These are phyloP conservation scores for Ceratocystis lukuohia DNA, from an alignment of 2,329 filamentous ascomycete genomes.

Conservation along the genomic window DNA sequence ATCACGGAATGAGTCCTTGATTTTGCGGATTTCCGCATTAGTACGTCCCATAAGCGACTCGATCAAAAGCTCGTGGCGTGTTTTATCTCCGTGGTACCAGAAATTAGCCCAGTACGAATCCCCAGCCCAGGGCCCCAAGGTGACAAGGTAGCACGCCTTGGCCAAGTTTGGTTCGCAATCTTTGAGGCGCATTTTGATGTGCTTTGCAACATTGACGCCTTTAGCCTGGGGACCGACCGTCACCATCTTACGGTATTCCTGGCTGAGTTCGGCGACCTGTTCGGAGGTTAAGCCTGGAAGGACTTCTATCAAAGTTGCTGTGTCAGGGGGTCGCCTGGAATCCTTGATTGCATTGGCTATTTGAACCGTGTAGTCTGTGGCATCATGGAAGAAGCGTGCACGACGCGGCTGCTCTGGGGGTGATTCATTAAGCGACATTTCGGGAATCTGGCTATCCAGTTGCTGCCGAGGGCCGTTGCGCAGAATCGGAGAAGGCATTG, in stretches of 20 bases:
- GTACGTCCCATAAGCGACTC: constrained; percentile 82
- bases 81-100: constrained; percentile 85
- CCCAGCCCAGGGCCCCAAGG: constrained; percentile 78
- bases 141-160: constrained; percentile 82
- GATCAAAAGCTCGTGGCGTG: constrained; percentile 76
- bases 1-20: constrained; percentile 80
- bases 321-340: constrained; percentile 49
- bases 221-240: constrained; percentile 61
- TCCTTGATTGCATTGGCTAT: constrained; percentile 63
- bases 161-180: constrained; percentile 63
- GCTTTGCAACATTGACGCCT: constrained; percentile 74
- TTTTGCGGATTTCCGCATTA: constrained; percentile 73
- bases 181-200: constrained; percentile 65
- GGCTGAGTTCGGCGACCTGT: constrained; percentile 73
- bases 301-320: constrained; percentile 63
- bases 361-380: constrained; percentile 60
- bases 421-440: constrained; percentile 33
- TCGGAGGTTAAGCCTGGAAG: constrained; percentile 74
- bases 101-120: constrained; percentile 98
- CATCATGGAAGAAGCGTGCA: constrained; percentile 76
- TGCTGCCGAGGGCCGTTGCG: constrained; percentile 25
- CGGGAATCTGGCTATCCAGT: constrained; percentile 20
- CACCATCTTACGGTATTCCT: constrained; percentile 80
- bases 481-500: constrained; percentile 71
- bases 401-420: constrained; percentile 31